These are phyloP conservation scores for Naegleria gruberi DNA, from an alignment of 208 protist species.

Conservation along the genomic window DNA sequence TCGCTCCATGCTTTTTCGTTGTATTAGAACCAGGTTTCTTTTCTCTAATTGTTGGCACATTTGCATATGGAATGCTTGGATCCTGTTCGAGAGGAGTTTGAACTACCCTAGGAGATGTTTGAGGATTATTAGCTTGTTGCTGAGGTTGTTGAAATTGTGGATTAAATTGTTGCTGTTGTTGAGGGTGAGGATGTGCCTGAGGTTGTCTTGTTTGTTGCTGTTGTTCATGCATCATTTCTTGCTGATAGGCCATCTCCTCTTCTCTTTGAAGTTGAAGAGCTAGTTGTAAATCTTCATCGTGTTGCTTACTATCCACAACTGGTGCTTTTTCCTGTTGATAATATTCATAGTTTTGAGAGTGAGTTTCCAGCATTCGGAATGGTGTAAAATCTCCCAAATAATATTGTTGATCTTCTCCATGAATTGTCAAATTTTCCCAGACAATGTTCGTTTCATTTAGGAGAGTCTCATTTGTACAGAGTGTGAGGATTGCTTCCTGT, in stretches of 20 bases:
- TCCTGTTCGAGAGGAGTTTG: neutral
- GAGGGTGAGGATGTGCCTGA: neutral
- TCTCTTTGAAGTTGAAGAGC: neutral
- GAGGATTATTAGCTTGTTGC: neutral
- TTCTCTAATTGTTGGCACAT: neutral
- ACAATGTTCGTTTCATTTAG: constrained; percentile 6
- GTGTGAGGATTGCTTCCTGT: neutral
- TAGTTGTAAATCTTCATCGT: neutral
- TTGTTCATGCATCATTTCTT: neutral
- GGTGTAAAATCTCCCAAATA: constrained; percentile 18
- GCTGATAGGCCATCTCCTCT: neutral
- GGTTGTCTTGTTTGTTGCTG: neutral
- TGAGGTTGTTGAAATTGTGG: neutral
- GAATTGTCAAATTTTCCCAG: neutral
- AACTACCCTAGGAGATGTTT: neutral
- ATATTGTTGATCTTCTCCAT: neutral
- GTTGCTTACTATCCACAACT: neutral
- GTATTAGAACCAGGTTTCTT: neutral
- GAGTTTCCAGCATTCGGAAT: neutral
- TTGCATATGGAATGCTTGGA: neutral
- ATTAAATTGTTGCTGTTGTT: neutral
- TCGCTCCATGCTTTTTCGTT: neutral
- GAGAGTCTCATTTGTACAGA: constrained; percentile 8
- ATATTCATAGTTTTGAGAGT: neutral
- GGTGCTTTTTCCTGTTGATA: neutral